Base-by-base conservation (phyloP, 805 yeast species). In the Zygosaccharomyces bailii region DNA sequence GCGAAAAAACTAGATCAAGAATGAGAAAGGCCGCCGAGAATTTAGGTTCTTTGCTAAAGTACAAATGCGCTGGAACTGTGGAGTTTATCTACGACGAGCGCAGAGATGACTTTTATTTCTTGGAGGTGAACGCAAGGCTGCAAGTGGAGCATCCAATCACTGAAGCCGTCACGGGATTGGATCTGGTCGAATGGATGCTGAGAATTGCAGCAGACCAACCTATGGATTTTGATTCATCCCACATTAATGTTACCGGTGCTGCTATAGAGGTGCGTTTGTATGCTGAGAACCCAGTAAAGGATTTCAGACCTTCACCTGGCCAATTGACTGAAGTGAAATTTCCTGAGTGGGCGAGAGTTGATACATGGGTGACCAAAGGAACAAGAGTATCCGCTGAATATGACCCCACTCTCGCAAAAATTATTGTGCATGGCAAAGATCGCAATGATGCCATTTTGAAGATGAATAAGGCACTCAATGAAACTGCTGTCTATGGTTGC, bases 111-210 rank as follows among this genome's bases (percentile, higher is more conserved):
- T 93, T 91, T 65, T 91, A 91, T 72, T 91, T 91, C 70, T 73
- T 91, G 60, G 99, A 91, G 66, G 98, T 91, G 53, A 91, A 91
- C 64, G 95, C 99, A 9, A 82, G 99, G 63, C 76, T 91, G 56
- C 99, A 91, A 68, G 99, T 91, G 38, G 99, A 91, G 71, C 99
- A 91, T 66, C 98, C 98, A 32, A 84, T 93, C 57, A 91, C 99
- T 21, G 99, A 91, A 69, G 74, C 81, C 80, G 96, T 87, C 32
- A 91, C 97, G 14, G 97, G 97, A 2, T 70, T 90, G 43, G 99
- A 91, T 68, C 72, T 91, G 51, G 98, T 91, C 16, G 97, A 93
- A 67, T 88, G 96, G 96, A 93, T 93, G 99, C 71, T 91, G 51
- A 71, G 74, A 55, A 85, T 91, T 62, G 97, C 97, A 25, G 96